Conservation (phyloP, 2,329 filamentous ascomycete genomes). For the Ceratocystis colombiana region DNA sequence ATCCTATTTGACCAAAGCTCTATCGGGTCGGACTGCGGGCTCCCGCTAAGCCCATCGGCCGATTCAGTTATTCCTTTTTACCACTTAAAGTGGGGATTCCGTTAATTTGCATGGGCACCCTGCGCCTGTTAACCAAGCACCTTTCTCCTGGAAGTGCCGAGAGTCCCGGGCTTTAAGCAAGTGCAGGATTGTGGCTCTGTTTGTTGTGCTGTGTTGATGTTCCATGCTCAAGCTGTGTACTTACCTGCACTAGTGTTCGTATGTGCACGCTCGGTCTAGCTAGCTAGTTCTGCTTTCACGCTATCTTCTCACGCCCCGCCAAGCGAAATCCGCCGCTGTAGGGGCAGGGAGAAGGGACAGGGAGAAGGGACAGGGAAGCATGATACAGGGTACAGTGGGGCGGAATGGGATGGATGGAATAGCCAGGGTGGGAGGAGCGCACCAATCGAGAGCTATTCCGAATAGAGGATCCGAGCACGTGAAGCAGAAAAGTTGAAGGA, state of each 20-base stretch:
- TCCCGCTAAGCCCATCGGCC: no score
- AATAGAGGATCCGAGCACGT: slow-evolving; percentile 11
- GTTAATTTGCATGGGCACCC: not conserved
- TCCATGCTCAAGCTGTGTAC: not conserved
- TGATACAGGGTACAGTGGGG: not conserved
- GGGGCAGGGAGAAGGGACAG: slow-evolving; percentile 2
- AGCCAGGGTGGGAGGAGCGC: not conserved
- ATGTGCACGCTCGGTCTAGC: no score
- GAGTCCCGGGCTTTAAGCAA: not conserved
- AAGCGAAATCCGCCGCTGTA: slow-evolving; percentile 11
- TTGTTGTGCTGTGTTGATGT: not conserved
- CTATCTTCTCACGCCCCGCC: not conserved
- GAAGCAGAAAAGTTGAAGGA: not conserved
- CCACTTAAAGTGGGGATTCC: not conserved
- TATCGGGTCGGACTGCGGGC: no score
- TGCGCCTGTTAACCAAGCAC: not conserved
- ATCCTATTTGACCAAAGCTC: no score
- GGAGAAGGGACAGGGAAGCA: not conserved
- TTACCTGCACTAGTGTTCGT: no score
- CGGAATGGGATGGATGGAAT: not conserved
- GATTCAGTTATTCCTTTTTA: no score
- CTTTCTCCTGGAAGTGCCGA: slow-evolving; percentile 9
- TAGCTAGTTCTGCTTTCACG: no score
- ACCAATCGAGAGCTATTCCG: not conserved
- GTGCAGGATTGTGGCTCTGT: not conserved